Base-by-base conservation (phyloP, 345 rosid species). In the Lepidium africanum region DNA sequence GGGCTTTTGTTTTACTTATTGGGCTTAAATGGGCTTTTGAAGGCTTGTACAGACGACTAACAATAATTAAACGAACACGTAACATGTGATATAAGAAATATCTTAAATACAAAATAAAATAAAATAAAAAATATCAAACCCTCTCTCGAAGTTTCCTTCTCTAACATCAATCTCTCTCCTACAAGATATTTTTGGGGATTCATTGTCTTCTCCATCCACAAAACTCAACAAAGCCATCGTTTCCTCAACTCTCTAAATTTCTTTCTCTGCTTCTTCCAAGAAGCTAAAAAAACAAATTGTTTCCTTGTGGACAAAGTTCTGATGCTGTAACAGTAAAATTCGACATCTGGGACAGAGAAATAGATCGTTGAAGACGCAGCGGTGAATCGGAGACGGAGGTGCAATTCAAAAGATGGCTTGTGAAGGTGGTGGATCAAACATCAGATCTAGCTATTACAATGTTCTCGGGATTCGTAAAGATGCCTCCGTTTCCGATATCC, bases 401-500 rank as follows among this genome's bases (percentile, higher is more conserved):
- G 15, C 6, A 9, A 30, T 4, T 56, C 23, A n/a, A 69, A 63
- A 30, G 12, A 87, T 92, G 98, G 90, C 86, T 49, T 67, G 83
- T 12, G 87, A 60, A 75, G 96, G 60, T 13, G 62, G 88, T 69
- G 95, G 84, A 71, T 83, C 96, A 51, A 72, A 53, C 42, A 77
- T 72, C 74, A 90, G 83, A 79, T 87, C 90, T 73, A 81, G 80
- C 67, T 92, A 83, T 73, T 92, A 92, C 82, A 61, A 79, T 9
- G 80, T 90, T 45, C 98, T 92, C 10, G 96, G 96, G 38, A 78
- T 92, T 78, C 91, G 86, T 58, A 81, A 76, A 66, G 91, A 88
- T 38, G 86, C 93, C 73, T 87, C 98, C 74, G 84, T 58, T 88
- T 84, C 91, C 45, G 98, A 92, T 59, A 60, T 92, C 14, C 91